phyloP scores from a whole-genome alignment of 2,329 filamentous ascomycete species.

The Proliferodiscus dingleyae region DNA sequence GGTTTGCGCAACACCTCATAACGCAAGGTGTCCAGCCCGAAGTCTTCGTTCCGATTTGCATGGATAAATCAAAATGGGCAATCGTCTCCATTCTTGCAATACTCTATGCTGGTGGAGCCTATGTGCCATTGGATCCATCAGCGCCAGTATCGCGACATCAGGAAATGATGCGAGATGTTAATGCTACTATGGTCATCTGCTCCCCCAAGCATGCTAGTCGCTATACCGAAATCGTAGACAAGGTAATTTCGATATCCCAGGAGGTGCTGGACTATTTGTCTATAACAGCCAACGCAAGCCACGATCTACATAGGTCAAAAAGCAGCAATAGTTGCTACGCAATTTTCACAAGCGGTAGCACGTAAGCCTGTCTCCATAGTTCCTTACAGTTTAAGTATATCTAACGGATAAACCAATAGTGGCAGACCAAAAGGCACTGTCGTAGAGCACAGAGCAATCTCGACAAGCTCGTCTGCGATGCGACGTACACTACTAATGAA shows the following conservation, averaged over 20 bases:
- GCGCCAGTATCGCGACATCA: conserved; percentile 24
- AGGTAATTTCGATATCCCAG: background rate
- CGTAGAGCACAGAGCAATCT: conserved; percentile 23
- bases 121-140: conserved; percentile 30
- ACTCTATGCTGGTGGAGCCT: conserved; percentile 28
- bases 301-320: background rate
- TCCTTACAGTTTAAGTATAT: background rate
- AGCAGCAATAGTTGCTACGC: background rate
- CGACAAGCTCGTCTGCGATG: conserved; percentile 28
- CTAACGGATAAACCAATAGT: background rate
- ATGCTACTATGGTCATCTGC: conserved; percentile 9
- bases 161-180: conserved; percentile 12
- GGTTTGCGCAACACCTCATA: conserved; percentile 13
- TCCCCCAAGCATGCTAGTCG: conserved; percentile 5
- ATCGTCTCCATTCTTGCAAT: conserved; percentile 28
- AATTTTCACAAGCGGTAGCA: conserved; percentile 31
- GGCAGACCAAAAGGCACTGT: conserved; percentile 16
- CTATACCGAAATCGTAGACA: conserved; percentile 1
- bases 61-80: conserved; percentile 29
- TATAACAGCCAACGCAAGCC: background rate
- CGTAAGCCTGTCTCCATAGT: background rate
- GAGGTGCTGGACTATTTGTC: background rate
- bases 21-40: conserved; percentile 14
- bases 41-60: conserved; percentile 23
- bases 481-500: conserved; percentile 25